phyloP scores from a whole-genome alignment of 345 rosid species.

The Mercurialis annua region DNA sequence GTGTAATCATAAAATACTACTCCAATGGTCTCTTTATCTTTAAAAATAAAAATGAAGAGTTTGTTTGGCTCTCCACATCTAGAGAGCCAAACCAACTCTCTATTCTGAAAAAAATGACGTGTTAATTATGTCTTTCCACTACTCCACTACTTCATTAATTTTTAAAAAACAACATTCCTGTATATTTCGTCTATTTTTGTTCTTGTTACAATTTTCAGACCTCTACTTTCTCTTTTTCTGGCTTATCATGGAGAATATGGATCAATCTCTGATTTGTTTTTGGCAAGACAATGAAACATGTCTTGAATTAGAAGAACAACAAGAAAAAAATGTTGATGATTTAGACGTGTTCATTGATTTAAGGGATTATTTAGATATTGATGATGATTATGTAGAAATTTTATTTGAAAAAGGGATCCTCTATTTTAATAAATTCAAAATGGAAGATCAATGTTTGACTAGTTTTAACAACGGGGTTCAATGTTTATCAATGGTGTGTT shows the following conservation, averaged over 20 bases:
- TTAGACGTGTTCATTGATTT: constrained; percentile 3
- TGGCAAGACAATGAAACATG: constrained; percentile 32
- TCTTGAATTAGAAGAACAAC: constrained; percentile 19
- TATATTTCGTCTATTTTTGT: no score
- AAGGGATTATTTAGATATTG: constrained; percentile 13
- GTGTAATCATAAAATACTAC: no score
- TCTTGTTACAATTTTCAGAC: no score
- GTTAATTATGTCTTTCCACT: no score
- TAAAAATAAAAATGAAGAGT: no score
- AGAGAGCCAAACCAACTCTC: no score
- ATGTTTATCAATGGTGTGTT: constrained; percentile 63
- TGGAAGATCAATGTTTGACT: constrained; percentile 24
- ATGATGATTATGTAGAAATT: constrained; percentile 31
- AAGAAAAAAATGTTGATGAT: constrained; percentile 11
- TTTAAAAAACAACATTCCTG: no score
- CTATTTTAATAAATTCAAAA: constrained; percentile 29
- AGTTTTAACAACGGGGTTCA: constrained; percentile 26
- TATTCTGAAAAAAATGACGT: no score
- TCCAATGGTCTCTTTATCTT: no score
- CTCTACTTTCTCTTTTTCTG: no score
- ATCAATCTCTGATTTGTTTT: constrained; percentile 31
- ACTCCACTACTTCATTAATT: no score
- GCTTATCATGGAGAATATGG: constrained; percentile 33
- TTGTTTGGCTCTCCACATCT: no score
- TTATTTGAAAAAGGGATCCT: constrained; percentile 40